Percentiles rank a stretch among this genome's conserved stretches.
phyloP scores from a whole-genome alignment of 331 rosid species.

The Prunus yedoensis region DNA sequence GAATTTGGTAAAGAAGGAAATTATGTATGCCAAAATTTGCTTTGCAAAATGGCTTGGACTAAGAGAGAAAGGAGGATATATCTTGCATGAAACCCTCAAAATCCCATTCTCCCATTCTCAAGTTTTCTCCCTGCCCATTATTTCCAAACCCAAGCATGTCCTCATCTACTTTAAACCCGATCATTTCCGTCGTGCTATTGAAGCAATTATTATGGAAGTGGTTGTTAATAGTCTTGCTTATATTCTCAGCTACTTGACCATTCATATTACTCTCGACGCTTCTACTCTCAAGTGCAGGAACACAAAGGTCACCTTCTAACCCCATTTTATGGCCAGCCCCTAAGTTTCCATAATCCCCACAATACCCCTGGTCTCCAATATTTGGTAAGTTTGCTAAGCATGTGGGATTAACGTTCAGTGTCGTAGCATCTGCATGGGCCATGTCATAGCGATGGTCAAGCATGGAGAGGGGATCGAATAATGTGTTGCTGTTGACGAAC shows the following conservation, averaged over 20 bases:
- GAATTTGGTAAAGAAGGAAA: neutral
- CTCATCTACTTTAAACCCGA: constrained; percentile 33
- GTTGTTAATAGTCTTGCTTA: constrained; percentile 34
- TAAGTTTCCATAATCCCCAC: constrained; percentile 42
- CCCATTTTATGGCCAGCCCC: constrained; percentile 43
- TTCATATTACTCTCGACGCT: constrained; percentile 34
- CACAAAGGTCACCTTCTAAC: constrained; percentile 41
- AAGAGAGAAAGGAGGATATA: constrained; percentile 66
- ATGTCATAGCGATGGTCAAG: constrained; percentile 40
- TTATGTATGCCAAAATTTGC: neutral
- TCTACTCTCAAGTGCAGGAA: constrained; percentile 59
- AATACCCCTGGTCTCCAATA: constrained; percentile 29
- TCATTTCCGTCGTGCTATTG: constrained; percentile 44
- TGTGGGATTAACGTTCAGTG: constrained; percentile 30
- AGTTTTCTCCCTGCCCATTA: constrained; percentile 57
- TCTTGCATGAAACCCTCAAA: constrained; percentile 79
- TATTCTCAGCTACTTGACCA: constrained; percentile 25
- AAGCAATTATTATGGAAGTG: constrained; percentile 61
- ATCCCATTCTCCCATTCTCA: constrained; percentile 73
- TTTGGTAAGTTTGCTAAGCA: constrained; percentile 41
- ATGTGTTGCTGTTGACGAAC: constrained; percentile 16
- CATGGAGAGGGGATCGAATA: constrained; percentile 52
- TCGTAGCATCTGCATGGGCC: constrained; percentile 29
- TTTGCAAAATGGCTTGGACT: constrained; percentile 30
- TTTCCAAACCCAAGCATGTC: constrained; percentile 51